Evolutionary conservation across 768 basidiomycete genomes (phyloP).

Genomic region (Pulveroboletus sp.): DNA sequence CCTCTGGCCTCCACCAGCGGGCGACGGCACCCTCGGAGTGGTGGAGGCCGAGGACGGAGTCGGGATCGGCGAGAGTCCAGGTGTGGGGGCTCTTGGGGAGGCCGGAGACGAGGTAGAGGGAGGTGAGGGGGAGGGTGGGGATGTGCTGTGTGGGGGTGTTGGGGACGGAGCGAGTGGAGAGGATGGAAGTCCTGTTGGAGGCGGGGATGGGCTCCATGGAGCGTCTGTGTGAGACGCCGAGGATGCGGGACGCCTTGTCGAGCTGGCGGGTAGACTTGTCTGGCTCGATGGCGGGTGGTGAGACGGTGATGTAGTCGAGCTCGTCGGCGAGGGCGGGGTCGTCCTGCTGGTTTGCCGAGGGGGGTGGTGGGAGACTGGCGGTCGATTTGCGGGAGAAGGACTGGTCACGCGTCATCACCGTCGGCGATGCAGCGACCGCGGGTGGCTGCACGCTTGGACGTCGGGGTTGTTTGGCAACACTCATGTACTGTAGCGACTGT

Average conservation of each 20-base stretch:
- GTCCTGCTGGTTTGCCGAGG: slow-evolving; percentile 9
- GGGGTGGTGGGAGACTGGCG: slow-evolving; percentile 1
- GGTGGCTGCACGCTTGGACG: slow-evolving; percentile 21
- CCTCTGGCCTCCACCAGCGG: slow-evolving; percentile 89
- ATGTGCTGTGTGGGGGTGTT: slow-evolving; percentile 54
- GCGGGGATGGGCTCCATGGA: slow-evolving; percentile 87
- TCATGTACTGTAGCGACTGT: too few species aligned
- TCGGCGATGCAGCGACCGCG: slow-evolving; percentile 32
- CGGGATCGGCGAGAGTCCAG: slow-evolving; percentile 85
- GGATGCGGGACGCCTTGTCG: slow-evolving; percentile 75
- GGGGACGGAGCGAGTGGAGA: slow-evolving; percentile 54
- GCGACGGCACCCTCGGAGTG: slow-evolving; percentile 83
- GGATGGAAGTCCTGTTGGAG: slow-evolving; percentile 69
- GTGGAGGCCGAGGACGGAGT: slow-evolving; percentile 74
- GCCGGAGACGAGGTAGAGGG: slow-evolving; percentile 84
- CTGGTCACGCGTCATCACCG: slow-evolving; percentile 33
- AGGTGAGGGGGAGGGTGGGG: slow-evolving; percentile 73
- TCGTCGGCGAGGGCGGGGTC: slow-evolving; percentile 54
- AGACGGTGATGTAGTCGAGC: slow-evolving; percentile 67
- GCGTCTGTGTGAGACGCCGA: slow-evolving; percentile 68
- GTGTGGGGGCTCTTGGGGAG: slow-evolving; percentile 86
- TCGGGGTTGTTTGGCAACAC: slow-evolving; percentile 13
- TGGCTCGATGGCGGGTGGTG: slow-evolving; percentile 15
- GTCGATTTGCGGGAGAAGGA: slow-evolving; percentile 31
- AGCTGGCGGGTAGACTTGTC: slow-evolving; percentile 38